A percentile compares a stretch with the other conserved stretches of the same genome.
Conservation (phyloP, 257 asterid species). For the Solanum peruvianum region DNA sequence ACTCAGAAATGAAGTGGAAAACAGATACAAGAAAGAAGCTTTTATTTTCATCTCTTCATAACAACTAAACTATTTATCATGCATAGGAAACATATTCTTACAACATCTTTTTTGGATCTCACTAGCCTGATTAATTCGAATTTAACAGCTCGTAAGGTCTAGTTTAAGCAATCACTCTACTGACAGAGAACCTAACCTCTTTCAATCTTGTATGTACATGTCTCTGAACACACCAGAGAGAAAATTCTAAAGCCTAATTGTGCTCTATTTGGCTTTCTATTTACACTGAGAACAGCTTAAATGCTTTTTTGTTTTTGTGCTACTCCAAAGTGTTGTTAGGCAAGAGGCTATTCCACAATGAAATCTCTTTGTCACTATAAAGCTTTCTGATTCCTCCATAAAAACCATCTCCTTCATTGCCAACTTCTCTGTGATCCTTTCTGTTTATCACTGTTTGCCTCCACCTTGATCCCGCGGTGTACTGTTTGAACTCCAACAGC, state of each 20-base stretch:
- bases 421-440: slow-evolving; percentile 57
- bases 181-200: background rate
- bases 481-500: slow-evolving; percentile 82
- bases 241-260: background rate
- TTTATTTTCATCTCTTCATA: background rate
- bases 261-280: slow-evolving; percentile 8
- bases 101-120: background rate
- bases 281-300: slow-evolving; percentile 7
- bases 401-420: slow-evolving; percentile 58
- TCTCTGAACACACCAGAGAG: background rate
- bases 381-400: slow-evolving; percentile 86
- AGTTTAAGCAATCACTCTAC: too few species aligned
- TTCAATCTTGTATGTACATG: background rate
- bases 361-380: slow-evolving; percentile 36
- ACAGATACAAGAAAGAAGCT: background rate
- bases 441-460: slow-evolving; percentile 36
- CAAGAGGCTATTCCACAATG: slow-evolving; percentile 60
- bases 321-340: slow-evolving; percentile 39
- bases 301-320: background rate
- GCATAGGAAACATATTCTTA: background rate
- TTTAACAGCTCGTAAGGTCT: background rate
- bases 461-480: slow-evolving; percentile 53
- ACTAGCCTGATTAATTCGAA: background rate
- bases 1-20: background rate
- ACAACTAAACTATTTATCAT: background rate